These are phyloP conservation scores for Ulmus americana DNA, from an alignment of 331 rosid genomes.

Conservation along the genomic window DNA sequence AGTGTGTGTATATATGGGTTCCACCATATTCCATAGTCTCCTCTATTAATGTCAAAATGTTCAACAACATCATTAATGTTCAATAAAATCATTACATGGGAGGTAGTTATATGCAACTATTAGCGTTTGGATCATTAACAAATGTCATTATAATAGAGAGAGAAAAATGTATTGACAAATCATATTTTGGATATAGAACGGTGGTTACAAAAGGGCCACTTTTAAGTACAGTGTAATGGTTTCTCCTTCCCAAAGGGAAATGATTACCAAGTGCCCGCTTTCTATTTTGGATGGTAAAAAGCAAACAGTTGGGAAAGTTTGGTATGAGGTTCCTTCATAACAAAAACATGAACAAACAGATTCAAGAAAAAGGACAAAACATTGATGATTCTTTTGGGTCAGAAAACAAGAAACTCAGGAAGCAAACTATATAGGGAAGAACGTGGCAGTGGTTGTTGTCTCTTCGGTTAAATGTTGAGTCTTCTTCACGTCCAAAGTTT, in stretches of 20 bases:
- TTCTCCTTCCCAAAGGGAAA: constrained; percentile 4
- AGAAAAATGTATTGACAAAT: no score
- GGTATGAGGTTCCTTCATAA: constrained; percentile 10
- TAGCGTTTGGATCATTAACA: no score
- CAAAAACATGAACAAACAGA: not conserved
- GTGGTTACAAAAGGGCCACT: not conserved
- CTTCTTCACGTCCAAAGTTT: constrained; percentile 9
- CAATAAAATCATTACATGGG: no score
- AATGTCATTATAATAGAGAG: no score
- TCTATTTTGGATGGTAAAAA: not conserved
- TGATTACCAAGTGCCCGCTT: not conserved
- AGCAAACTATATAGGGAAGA: not conserved
- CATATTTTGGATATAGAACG: not conserved
- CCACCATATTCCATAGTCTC: no score
- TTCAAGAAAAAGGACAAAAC: not conserved
- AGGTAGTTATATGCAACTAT: no score
- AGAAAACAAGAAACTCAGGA: not conserved
- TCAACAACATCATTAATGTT: no score
- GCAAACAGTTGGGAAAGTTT: not conserved
- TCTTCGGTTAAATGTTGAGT: constrained; percentile 10
- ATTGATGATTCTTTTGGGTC: not conserved
- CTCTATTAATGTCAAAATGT: no score
- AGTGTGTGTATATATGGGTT: no score
- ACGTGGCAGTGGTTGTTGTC: not conserved
- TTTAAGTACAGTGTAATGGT: not conserved